Evolutionary conservation across 345 rosid genomes (phyloP).

Genomic region (Nephelium lappaceum): DNA sequence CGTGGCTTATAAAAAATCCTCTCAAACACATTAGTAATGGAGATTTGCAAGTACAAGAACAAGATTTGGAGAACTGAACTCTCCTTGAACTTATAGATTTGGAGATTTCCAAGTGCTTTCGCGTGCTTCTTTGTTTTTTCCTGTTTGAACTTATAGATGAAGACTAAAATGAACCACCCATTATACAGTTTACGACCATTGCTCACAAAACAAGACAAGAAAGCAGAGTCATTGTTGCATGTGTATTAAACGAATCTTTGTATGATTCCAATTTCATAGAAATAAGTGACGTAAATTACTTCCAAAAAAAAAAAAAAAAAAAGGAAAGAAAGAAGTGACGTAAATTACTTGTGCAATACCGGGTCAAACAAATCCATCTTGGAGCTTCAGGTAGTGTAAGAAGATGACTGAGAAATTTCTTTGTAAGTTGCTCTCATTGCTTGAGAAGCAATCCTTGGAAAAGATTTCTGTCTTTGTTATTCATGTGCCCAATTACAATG

Average conservation of each 20-base stretch:
- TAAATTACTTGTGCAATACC: too few species aligned
- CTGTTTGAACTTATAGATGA: background rate
- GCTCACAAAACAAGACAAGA: background rate
- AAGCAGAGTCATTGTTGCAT: background rate
- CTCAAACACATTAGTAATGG: background rate
- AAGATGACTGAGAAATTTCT: background rate
- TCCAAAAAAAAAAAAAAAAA: too few species aligned
- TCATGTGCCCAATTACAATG: conserved; percentile 5
- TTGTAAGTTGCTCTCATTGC: background rate
- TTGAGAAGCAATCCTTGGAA: background rate
- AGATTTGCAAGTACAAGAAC: background rate
- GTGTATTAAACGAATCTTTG: background rate
- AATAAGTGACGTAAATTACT: background rate
- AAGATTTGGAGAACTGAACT: background rate
- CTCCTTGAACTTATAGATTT: background rate
- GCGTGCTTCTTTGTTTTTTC: background rate
- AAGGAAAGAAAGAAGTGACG: background rate
- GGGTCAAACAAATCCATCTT: background rate
- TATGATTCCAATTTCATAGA: background rate
- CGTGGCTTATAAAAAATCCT: background rate
- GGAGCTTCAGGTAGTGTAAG: background rate
- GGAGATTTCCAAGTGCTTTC: too few species aligned
- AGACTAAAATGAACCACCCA: background rate
- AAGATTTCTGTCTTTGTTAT: background rate
- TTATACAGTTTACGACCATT: too few species aligned